These are phyloP conservation scores for Zygosaccharomyces pseudorouxii DNA, from an alignment of 805 yeast species.

Conservation along the genomic window DNA sequence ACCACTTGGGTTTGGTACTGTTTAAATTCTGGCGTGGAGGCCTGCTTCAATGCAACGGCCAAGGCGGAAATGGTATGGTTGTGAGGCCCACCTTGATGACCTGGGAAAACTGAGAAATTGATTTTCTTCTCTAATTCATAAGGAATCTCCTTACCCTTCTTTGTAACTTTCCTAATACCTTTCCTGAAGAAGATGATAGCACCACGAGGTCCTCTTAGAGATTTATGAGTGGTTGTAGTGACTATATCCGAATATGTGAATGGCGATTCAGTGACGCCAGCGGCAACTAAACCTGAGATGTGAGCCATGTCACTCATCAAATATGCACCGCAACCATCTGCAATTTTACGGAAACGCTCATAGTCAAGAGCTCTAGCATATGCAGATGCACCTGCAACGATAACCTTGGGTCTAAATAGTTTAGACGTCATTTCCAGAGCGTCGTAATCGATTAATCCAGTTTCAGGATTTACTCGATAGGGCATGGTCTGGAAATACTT, in stretches of 20 bases:
- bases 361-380: conserved; percentile 89
- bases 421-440: conserved; percentile 74
- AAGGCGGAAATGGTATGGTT: conserved; percentile 96
- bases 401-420: conserved; percentile 88
- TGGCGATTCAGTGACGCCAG: conserved; percentile 90
- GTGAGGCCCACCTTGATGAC: conserved; percentile 99
- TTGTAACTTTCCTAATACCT: conserved; percentile 78
- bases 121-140: conserved; percentile 88
- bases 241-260: conserved; percentile 92
- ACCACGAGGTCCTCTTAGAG: conserved; percentile 98
- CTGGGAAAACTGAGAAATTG: conserved; percentile 97
- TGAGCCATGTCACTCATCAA: conserved; percentile 96
- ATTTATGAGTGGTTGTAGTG: conserved; percentile 96
- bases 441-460: conserved; percentile 92
- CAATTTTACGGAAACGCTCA: conserved; percentile 82
- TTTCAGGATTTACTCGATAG: conserved; percentile 76
- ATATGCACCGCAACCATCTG: conserved; percentile 91
- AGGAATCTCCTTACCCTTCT: conserved; percentile 77
- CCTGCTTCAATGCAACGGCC: conserved; percentile 93
- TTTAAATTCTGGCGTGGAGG: conserved; percentile 80
- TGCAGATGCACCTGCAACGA: conserved; percentile 97
- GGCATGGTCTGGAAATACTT: conserved; percentile 98
- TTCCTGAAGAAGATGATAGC: conserved; percentile 96
- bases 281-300: conserved; percentile 92
- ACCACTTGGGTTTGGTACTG: conserved; percentile 81